Evolutionary conservation across 768 basidiomycete species (phyloP), one percentile per base, ranked within the genome.

Genomic region (Mycena amicta): DNA sequence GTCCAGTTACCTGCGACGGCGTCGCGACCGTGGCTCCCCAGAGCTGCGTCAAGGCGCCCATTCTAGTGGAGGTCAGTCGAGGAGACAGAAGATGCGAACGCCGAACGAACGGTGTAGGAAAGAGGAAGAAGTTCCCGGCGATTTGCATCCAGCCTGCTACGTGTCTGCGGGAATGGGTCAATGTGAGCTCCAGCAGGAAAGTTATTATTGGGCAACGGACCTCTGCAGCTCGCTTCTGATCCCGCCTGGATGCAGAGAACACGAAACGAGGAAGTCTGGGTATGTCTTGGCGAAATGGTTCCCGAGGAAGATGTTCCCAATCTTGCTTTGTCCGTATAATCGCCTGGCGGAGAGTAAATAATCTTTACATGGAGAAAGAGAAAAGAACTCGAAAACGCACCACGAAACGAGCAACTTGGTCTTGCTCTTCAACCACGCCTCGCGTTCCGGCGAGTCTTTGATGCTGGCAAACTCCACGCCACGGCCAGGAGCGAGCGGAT

Each of bases 241-340:
- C 5, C 23, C 50, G 53, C 74, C 74, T 0, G 74, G 74, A 41
- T 74, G 65, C 23, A 72, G 26, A 2, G 73, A 57, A 20, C 60
- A 69, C 1, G 70, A 68, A 1, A 70, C 62, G 30, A 75, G 64
- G 11, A 68, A 68, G 31, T 68, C 70, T 4, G 62, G 65, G 51
- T 71, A 68, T 22, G 64, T 59, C 28, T 67, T 58, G 1, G 67
- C 69, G 16, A 72, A 68, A 50, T 72, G 68, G 51, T 68, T 62
- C 18, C 69, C 56, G 29, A 71, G 52, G 33, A 70, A 51, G 23
- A 74, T 63, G 50, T 70, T 72, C 0, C 67, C 74, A 62, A 73
- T 39, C 30, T 55, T 40, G 23, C 58, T 57, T 28, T 64, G 18
- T 2, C 56, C 52, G 40, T 62, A 62, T 0, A 62, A 49, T 2